Evolutionary conservation across 2,329 filamentous ascomycete species (phyloP), one percentile per base, ranked within the genome.

Genomic region (Apiospora phragmitis): DNA sequence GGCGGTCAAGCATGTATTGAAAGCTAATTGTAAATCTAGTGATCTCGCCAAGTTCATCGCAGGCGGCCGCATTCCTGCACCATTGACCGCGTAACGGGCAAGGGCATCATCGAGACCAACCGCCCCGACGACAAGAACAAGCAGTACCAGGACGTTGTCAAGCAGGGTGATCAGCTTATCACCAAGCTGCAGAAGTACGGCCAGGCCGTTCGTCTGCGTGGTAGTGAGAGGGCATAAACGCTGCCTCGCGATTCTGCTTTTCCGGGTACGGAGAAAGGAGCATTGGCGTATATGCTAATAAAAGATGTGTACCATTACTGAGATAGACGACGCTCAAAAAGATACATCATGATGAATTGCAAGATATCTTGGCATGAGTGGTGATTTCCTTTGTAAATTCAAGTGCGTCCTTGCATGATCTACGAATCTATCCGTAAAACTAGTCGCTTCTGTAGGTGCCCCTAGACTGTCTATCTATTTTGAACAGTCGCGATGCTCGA

Each of bases 181-280:
- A 99, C 96, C 71, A 99, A 99, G 88, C 87, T 99, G 76, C 96
- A 99, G 85, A 99, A 99, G 88, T 99, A 99, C 82, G 96, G 96
- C 62, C 96, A 99, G 84, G 93, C 96, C 2, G 96, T 99, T 74
- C 90, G 96, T 79, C 87, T 99, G 83, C 90, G 96, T 78, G 96
- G 96, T 51, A 98, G 95, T 80, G 96, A 99, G 87, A 90, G 96
- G 77, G 94, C 94, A 77, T 97, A 87, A 24, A 24, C n/a, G 24
- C 14, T 42, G 12, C 18, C 41, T 32, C 3, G 3, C 14, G 24
- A n/a, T 18, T 45, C n/a, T 47, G 42, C 42, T 35, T 47, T 47
- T 32, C 21, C 24, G 16, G 41, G 42, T n/a, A 21, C 16, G 42
- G 65, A 6, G 16, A 24, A 14, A 12, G 26, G 18, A 35, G 42